Evolutionary conservation across 257 asterid genomes (phyloP).

Genomic region (Salvia splendens): DNA sequence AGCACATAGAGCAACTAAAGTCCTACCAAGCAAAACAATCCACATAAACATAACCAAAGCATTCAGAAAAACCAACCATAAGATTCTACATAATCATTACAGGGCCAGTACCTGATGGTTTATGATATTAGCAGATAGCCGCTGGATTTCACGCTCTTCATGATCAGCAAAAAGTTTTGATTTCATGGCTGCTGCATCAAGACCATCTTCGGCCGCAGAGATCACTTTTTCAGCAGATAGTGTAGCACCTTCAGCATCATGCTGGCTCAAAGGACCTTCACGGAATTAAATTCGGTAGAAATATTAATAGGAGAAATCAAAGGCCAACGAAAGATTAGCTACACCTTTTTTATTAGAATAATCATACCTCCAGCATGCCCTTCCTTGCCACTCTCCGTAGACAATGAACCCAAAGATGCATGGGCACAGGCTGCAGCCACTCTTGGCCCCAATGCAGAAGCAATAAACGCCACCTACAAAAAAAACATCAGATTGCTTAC

Average conservation of each 20-base stretch:
- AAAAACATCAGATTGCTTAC: slow-evolving; percentile 28
- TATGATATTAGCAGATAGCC: slow-evolving; percentile 90
- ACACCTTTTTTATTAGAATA: slow-evolving; percentile 50
- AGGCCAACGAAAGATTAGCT: slow-evolving; percentile 17
- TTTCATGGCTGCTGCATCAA: slow-evolving; percentile 88
- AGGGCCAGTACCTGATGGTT: slow-evolving; percentile 76
- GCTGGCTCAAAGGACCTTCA: slow-evolving; percentile 55
- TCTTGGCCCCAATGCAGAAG: slow-evolving; percentile 93
- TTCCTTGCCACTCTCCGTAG: slow-evolving; percentile 56
- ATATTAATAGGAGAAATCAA: slow-evolving; percentile 1
- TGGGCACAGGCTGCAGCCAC: slow-evolving; percentile 99
- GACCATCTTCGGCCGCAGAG: slow-evolving; percentile 91
- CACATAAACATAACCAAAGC: slow-evolving; percentile 6
- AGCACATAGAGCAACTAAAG: not conserved
- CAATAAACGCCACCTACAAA: slow-evolving; percentile 85
- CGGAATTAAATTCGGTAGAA: slow-evolving; percentile 21
- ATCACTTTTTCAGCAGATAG: slow-evolving; percentile 66
- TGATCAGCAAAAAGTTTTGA: slow-evolving; percentile 98
- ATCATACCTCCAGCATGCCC: slow-evolving; percentile 51
- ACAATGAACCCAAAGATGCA: slow-evolving; percentile 71
- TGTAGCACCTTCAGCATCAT: slow-evolving; percentile 52
- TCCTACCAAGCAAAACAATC: slow-evolving; percentile 6
- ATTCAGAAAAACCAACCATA: not conserved
- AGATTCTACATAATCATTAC: not conserved
- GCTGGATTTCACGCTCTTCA: slow-evolving; percentile 98